Evolutionary conservation across 768 basidiomycete species (phyloP).

Genomic region (Plicaturopsis crispa): DNA sequence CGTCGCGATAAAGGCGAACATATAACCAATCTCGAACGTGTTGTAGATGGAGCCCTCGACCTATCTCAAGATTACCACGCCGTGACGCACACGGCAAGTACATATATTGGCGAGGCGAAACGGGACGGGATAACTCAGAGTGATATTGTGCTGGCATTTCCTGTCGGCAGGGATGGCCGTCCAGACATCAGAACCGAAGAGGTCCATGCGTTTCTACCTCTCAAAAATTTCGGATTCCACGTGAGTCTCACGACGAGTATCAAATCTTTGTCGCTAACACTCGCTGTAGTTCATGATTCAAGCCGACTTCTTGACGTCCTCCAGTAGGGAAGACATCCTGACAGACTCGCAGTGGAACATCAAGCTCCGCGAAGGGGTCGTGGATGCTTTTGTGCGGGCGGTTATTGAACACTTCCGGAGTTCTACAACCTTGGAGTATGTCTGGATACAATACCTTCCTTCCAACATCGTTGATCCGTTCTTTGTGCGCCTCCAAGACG

Average conservation of each 20-base stretch:
- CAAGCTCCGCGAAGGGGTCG: conserved; percentile 9
- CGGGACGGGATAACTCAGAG: conserved; percentile 10
- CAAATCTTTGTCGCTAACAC: conserved; percentile 1
- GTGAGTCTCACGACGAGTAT: conserved; percentile 7
- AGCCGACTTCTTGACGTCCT: conserved; percentile 18
- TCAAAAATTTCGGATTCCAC: conserved; percentile 14
- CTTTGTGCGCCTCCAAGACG: conserved; percentile 5
- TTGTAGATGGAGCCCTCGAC: no score
- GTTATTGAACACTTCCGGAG: conserved; percentile 10
- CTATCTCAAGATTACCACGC: conserved; percentile 4
- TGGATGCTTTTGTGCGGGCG: conserved; percentile 9
- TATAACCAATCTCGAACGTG: no score
- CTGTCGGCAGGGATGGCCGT: conserved; percentile 6
- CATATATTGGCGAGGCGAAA: conserved; percentile 8
- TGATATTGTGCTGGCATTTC: conserved; percentile 16
- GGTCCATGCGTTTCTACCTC: conserved; percentile 17
- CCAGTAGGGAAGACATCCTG: conserved; percentile 17
- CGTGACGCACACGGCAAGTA: conserved; percentile 8
- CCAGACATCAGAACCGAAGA: conserved; percentile 10
- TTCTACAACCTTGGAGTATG: conserved; percentile 7
- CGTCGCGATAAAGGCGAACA: no score
- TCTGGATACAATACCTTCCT: conserved; percentile 17
- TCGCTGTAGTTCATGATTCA: conserved; percentile 17
- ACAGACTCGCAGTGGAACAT: conserved; percentile 12
- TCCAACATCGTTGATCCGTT: conserved; percentile 10